A percentile compares a stretch with the other conserved stretches of the same genome.
These are phyloP conservation scores for Amphicarpaea edgeworthii DNA, from an alignment of 306 rosid genomes.

Conservation along the genomic window DNA sequence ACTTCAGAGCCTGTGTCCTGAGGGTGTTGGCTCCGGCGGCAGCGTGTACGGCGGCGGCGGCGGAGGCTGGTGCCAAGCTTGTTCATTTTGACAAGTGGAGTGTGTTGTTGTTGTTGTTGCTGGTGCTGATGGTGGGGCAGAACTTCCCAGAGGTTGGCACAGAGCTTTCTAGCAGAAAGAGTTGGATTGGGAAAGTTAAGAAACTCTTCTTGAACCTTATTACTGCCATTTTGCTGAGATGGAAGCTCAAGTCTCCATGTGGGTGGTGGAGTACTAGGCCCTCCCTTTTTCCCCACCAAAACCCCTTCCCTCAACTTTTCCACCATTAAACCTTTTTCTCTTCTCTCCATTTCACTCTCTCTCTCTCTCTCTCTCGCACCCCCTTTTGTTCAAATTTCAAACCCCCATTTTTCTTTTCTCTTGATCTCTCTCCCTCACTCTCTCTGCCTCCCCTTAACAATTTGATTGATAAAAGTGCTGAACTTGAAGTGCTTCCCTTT, in stretches of 20 bases:
- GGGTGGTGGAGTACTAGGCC: conserved; percentile 74
- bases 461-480: conserved; percentile 11
- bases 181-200: conserved; percentile 50
- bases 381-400: conserved; percentile 44
- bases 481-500: no score
- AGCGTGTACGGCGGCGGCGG: conserved; percentile 49
- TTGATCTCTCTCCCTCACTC: conserved; percentile 1
- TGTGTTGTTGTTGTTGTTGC: conserved; percentile 39
- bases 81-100: conserved; percentile 57
- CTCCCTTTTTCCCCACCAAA: conserved; percentile 63
- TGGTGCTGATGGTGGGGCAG: conserved; percentile 57
- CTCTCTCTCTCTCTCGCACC: neutral
- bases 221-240: conserved; percentile 34
- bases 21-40: conserved; percentile 10
- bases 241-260: conserved; percentile 74
- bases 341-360: conserved; percentile 37
- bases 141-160: conserved; percentile 76
- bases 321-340: conserved; percentile 56
- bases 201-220: conserved; percentile 19
- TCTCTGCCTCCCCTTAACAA: conserved; percentile 9
- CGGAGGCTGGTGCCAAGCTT: conserved; percentile 41
- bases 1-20: conserved; percentile 42
- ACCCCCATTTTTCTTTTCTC: conserved; percentile 12
- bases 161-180: conserved; percentile 80
- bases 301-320: conserved; percentile 59